A percentile compares a stretch with the other conserved stretches of the same genome.
Evolutionary conservation across 2,329 filamentous ascomycete species (phyloP).

Genomic region (Aspergillus aculeatinus): DNA sequence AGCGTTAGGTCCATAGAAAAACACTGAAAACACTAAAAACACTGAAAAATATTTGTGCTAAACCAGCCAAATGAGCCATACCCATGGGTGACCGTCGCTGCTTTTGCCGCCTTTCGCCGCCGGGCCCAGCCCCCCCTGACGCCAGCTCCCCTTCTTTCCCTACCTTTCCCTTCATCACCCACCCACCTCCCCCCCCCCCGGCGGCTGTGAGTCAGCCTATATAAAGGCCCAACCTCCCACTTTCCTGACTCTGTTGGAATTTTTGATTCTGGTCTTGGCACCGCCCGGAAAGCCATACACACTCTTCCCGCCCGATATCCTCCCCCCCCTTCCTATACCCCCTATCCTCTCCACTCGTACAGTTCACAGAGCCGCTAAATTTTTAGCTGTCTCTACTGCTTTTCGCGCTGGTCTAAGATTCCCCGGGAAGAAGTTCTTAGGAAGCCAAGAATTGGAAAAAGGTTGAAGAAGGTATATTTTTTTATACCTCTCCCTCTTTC

Average conservation of each 20-base stretch:
- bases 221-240: slow-evolving; percentile 43
- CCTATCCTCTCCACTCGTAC: slow-evolving; percentile 25
- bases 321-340: slow-evolving; percentile 21
- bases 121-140: slow-evolving; percentile 39
- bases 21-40: too few relatives aligned
- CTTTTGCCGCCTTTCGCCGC: slow-evolving; percentile 37
- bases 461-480: slow-evolving; percentile 7
- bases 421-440: slow-evolving; percentile 23
- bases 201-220: slow-evolving; percentile 39
- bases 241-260: slow-evolving; percentile 28
- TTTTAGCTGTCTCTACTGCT: slow-evolving; percentile 15
- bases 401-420: slow-evolving; percentile 13
- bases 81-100: slow-evolving; percentile 35
- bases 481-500: neutral
- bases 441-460: slow-evolving; percentile 17
- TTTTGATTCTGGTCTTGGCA: slow-evolving; percentile 44
- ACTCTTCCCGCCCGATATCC: slow-evolving; percentile 28
- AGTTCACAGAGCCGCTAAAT: slow-evolving; percentile 18
- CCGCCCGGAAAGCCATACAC: slow-evolving; percentile 34
- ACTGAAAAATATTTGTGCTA: too few relatives aligned
- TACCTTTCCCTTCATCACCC: too few relatives aligned
- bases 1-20: slow-evolving; percentile 13
- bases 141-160: slow-evolving; percentile 14
- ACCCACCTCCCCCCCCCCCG: slow-evolving; percentile 11
- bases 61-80: slow-evolving; percentile 3